Percentiles rank a stretch among this genome's conserved stretches.
These are phyloP conservation scores for Raffaelea ambrosiae DNA, from an alignment of 2,329 filamentous ascomycete genomes.

Conservation along the genomic window DNA sequence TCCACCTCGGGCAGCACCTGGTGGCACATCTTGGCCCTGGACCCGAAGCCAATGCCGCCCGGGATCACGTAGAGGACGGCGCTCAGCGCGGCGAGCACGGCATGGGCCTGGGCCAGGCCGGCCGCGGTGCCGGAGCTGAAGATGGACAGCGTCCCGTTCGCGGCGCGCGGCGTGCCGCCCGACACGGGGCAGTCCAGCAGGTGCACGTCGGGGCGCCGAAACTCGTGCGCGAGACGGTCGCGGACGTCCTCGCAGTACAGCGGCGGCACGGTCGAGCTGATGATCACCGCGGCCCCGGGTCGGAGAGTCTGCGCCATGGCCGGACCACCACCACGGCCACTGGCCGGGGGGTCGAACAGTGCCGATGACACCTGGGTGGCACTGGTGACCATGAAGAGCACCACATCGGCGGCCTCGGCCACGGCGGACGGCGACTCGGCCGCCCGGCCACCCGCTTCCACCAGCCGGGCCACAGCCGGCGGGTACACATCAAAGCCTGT, in stretches of 20 bases:
- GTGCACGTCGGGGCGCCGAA: background rate
- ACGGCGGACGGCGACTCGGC: conserved; percentile 53
- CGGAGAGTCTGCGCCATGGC: conserved; percentile 27
- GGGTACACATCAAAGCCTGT: conserved; percentile 64
- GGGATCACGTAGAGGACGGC: conserved; percentile 45
- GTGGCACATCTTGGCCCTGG: conserved; percentile 57
- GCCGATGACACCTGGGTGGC: conserved; percentile 47
- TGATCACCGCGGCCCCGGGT: conserved; percentile 35
- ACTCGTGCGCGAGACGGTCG: background rate
- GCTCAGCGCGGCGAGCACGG: background rate
- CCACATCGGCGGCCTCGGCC: conserved; percentile 56
- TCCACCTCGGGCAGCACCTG: conserved; percentile 56
- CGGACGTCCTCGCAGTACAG: background rate
- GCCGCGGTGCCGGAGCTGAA: background rate
- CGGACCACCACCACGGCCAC: conserved; percentile 29
- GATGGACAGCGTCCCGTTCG: background rate
- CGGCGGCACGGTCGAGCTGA: background rate
- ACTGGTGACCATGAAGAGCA: conserved; percentile 67
- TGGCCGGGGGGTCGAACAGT: conserved; percentile 31
- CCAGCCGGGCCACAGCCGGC: conserved; percentile 58
- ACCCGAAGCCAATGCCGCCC: conserved; percentile 50
- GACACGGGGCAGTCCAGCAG: background rate
- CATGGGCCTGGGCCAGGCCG: background rate
- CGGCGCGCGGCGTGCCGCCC: background rate
- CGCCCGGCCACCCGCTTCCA: conserved; percentile 51